Percentiles rank a stretch among this genome's conserved stretches.
phyloP scores from a whole-genome alignment of 1,284 basidiomycete species.

The Puccinia horiana region DNA sequence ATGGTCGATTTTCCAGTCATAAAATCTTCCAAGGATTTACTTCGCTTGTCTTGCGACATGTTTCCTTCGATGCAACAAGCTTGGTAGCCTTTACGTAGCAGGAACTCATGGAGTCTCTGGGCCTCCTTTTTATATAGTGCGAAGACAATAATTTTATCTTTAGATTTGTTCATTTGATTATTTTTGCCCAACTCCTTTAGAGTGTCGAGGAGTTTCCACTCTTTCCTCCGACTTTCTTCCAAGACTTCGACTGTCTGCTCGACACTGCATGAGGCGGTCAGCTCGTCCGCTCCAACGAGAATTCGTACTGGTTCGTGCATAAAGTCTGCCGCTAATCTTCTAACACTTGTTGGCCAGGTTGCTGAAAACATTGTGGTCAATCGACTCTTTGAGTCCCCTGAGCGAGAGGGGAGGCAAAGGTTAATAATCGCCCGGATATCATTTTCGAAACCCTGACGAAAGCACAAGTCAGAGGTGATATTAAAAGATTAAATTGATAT shows the following conservation, averaged over 20 bases:
- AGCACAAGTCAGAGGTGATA: not conserved
- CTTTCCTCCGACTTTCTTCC: conserved; percentile 81
- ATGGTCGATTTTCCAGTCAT: conserved; percentile 79
- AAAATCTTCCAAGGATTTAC: conserved; percentile 84
- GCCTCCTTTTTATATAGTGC: conserved; percentile 98
- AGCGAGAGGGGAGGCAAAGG: conserved; percentile 64
- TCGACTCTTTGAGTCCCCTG: conserved; percentile 52
- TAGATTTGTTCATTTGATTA: conserved; percentile 25
- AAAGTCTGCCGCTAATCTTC: conserved; percentile 87
- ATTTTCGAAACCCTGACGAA: conserved; percentile 83
- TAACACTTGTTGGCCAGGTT: conserved; percentile 96
- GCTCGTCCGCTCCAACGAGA: conserved; percentile 91
- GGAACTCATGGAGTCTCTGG: conserved; percentile 78
- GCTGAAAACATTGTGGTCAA: conserved; percentile 72
- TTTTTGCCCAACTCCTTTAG: not conserved
- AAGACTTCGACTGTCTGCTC: conserved; percentile 80
- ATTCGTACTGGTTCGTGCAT: conserved; percentile 82
- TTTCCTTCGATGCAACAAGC: conserved; percentile 88
- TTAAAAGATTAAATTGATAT: not conserved
- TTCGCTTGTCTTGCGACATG: conserved; percentile 80
- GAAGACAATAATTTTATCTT: conserved; percentile 69
- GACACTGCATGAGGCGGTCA: conserved; percentile 89
- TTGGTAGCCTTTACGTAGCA: conserved; percentile 75
- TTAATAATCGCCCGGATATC: conserved; percentile 92
- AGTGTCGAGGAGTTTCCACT: conserved; percentile 62